A percentile compares a stretch with the other conserved stretches of the same genome.
Conservation (phyloP, 768 basidiomycete species). For the Russula brevipes region DNA sequence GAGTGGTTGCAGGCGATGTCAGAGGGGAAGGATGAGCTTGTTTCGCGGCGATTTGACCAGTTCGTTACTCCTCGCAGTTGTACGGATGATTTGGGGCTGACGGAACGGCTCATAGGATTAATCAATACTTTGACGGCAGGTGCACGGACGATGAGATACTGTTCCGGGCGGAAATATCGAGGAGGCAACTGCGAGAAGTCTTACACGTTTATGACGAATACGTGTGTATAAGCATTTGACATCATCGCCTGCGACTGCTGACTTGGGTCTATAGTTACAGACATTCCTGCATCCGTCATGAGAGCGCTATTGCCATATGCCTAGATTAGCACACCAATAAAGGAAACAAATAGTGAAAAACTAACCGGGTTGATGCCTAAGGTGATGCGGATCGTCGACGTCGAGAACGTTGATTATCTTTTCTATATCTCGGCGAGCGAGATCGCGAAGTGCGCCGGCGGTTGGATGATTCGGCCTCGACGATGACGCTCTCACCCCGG, state of each 20-base stretch:
- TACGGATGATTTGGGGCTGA: neutral
- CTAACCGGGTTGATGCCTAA: neutral
- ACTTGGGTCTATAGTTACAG: conserved; percentile 34
- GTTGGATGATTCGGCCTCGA: neutral
- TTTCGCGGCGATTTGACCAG: conserved; percentile 74
- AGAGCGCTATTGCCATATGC: neutral
- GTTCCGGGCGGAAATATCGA: conserved; percentile 78
- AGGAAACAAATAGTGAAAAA: neutral
- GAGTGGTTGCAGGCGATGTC: conserved; percentile 91
- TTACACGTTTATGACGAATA: conserved; percentile 85
- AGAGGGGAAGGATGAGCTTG: conserved; percentile 64
- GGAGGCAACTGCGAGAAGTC: conserved; percentile 78
- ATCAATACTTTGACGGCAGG: conserved; percentile 91
- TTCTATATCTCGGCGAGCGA: conserved; percentile 21
- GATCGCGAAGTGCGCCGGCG: conserved; percentile 19
- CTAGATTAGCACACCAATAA: neutral
- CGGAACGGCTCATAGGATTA: conserved; percentile 51
- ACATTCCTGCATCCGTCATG: conserved; percentile 43
- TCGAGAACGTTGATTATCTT: neutral
- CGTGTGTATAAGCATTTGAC: conserved; percentile 42
- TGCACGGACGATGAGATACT: conserved; percentile 90
- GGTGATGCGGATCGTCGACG: conserved; percentile 12
- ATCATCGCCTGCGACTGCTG: neutral
- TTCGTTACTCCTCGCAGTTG: conserved; percentile 34
- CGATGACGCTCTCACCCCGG: neutral